Percentiles rank a stretch among this genome's conserved stretches.
These are phyloP conservation scores for Leptographium lundbergii DNA, from an alignment of 2,329 filamentous ascomycete species.

Conservation along the genomic window DNA sequence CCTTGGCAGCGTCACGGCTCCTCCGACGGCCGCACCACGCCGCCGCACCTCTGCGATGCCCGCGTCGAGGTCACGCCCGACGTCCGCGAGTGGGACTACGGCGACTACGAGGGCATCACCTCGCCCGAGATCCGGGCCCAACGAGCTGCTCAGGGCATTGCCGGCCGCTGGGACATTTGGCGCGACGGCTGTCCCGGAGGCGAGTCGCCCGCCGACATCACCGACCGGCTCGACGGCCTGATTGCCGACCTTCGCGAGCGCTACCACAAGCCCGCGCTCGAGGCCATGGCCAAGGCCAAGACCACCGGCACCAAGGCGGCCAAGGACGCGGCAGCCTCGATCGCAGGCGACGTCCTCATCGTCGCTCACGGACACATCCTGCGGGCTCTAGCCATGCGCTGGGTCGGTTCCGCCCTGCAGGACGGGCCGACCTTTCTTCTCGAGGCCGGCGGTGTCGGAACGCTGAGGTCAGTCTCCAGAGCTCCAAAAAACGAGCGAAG, in stretches of 20 bases:
- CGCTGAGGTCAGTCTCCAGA: constrained; percentile 46
- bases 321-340: neutral
- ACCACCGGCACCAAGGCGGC: constrained; percentile 26
- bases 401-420: constrained; percentile 60
- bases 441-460: constrained; percentile 80
- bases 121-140: constrained; percentile 51
- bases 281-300: constrained; percentile 23
- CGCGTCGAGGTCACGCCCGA: constrained; percentile 55
- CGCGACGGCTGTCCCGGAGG: constrained; percentile 75
- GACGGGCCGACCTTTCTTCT: constrained; percentile 69
- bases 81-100: constrained; percentile 80
- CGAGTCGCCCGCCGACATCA: constrained; percentile 67
- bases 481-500: neutral
- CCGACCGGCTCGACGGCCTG: constrained; percentile 57
- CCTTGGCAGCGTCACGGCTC: constrained; percentile 52
- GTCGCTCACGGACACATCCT: constrained; percentile 88
- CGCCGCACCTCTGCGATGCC: constrained; percentile 35
- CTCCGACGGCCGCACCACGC: constrained; percentile 12
- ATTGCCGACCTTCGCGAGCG: constrained; percentile 61
- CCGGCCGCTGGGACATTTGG: constrained; percentile 71
- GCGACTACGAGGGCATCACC: constrained; percentile 73
- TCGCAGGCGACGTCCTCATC: constrained; percentile 53
- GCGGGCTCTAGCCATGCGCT: constrained; percentile 76
- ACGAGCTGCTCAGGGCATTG: constrained; percentile 42
- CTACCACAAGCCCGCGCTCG: constrained; percentile 34